phyloP scores from a whole-genome alignment of 2,329 filamentous ascomycete species.

The Phialophora chinensis region DNA sequence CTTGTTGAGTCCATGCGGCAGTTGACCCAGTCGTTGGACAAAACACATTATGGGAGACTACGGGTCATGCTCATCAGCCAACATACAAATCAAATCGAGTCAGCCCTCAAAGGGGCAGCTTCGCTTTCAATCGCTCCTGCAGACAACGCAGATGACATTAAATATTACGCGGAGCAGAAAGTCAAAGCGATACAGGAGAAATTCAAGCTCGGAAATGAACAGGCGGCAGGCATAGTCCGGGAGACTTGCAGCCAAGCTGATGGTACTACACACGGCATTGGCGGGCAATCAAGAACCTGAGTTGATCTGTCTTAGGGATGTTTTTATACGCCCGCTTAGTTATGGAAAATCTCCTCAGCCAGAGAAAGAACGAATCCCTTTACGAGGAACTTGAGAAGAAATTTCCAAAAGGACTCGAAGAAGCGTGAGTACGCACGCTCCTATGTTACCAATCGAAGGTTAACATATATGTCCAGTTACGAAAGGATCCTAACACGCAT shows the following conservation, averaged over 20 bases:
- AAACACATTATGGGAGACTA: conserved; percentile 38
- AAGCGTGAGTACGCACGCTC: conserved; percentile 7
- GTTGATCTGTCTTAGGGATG: conserved; percentile 34
- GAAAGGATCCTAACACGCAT: conserved; percentile 13
- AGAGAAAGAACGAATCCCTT: conserved; percentile 29
- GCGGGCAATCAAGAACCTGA: neutral
- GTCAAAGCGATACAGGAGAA: neutral
- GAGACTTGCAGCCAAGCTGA: conserved; percentile 3
- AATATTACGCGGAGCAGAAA: neutral
- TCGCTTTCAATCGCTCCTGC: neutral
- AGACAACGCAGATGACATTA: conserved; percentile 9
- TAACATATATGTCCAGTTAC: conserved; percentile 2
- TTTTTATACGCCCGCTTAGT: conserved; percentile 43
- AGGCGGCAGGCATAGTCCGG: neutral
- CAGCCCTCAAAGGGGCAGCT: neutral
- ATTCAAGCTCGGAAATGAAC: neutral
- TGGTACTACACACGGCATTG: neutral
- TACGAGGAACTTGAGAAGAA: neutral
- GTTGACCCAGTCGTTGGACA: conserved; percentile 42
- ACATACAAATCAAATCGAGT: conserved; percentile 20
- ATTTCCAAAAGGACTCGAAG: conserved; percentile 3
- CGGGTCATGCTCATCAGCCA: conserved; percentile 47
- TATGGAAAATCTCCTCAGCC: conserved; percentile 38
- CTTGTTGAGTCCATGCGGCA: conserved; percentile 32
- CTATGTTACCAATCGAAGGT: neutral